Percentiles rank a stretch among this genome's conserved stretches.
Conservation (phyloP, 495 filamentous ascomycete species). For the Pseudomonodictys pantanalensis region DNA sequence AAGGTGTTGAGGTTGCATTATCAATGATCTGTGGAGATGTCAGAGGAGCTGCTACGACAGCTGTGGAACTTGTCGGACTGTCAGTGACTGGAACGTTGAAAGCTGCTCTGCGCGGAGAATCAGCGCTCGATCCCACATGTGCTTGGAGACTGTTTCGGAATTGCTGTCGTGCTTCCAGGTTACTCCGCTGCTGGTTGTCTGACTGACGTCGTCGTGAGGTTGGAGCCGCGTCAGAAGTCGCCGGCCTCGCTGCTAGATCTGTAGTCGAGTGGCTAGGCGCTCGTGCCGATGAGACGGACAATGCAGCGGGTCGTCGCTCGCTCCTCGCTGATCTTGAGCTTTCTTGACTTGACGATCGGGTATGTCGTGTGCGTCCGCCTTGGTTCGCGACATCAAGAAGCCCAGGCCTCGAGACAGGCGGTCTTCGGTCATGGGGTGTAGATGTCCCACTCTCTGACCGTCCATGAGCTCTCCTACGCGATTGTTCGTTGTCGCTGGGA, state of each 20-base stretch:
- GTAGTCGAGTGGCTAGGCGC: conserved; percentile 57
- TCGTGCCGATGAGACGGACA: conserved; percentile 28
- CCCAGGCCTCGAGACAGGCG: conserved; percentile 56
- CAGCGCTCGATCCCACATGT: conserved; percentile 25
- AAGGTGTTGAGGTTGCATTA: not conserved
- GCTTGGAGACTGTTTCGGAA: conserved; percentile 24
- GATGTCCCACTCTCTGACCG: conserved; percentile 28
- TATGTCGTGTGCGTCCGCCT: conserved; percentile 43
- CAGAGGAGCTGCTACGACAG: conserved; percentile 14
- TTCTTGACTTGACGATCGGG: conserved; percentile 53
- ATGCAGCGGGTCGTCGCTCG: conserved; percentile 8
- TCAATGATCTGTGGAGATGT: not conserved
- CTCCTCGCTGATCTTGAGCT: conserved; percentile 32
- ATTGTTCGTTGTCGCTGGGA: conserved; percentile 19
- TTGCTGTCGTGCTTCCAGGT: conserved; percentile 43
- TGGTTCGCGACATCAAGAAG: conserved; percentile 50
- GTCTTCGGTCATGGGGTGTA: conserved; percentile 39
- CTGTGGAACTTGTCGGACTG: conserved; percentile 18
- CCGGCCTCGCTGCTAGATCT: conserved; percentile 53
- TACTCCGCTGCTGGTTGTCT: conserved; percentile 46
- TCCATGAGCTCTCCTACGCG: conserved; percentile 22
- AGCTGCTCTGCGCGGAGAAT: conserved; percentile 26
- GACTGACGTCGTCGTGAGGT: conserved; percentile 31
- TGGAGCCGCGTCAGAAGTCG: conserved; percentile 33
- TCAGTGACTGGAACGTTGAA: conserved; percentile 21